Evolutionary conservation across 2,329 filamentous ascomycete genomes (phyloP), one percentile per base, ranked within the genome.

Genomic region (Colletotrichum agaves): DNA sequence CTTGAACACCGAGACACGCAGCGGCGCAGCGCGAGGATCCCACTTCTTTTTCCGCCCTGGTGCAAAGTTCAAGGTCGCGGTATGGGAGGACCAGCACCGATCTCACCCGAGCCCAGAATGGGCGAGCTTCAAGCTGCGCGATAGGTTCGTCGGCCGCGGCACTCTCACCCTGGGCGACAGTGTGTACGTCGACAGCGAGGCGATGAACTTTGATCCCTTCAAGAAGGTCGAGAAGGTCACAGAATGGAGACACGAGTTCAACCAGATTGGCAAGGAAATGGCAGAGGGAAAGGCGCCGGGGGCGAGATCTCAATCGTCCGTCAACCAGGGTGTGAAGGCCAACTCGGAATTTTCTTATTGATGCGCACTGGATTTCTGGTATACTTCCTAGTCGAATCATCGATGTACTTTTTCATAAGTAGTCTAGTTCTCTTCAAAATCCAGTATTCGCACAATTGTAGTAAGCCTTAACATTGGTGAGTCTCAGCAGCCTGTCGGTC

Each of bases 11-110:
- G 69, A 70, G 69, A 74, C 71, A 3, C 71, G 70, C 23, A 73
- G 69, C 27, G 71, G 71, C 19, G 58, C 63, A 2, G 37, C 44
- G 43, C 71, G 69, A 1, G 63, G 70, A 1, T 72, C 70, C 0
- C 56, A 58, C 4, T 79, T 79, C 72, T 79, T 79, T 72, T 79
- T 79, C 71, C 71, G 71, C 0, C 71, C 71, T 0, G 74, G 74
- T 0, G 70, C 70, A 8, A 65, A 66, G 15, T 77, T 79, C 66
- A 58, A 72, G 12, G 73, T 76, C 19, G 73, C 72, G 1, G 71
- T 79, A 2, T 78, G 73, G 72, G 68, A 73, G 37, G 78, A 79
- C 23, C 61, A 64, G 17, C 41, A 69, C 15, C 70, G 68, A 11
- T 58, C 52, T 1, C 37, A 56, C 13, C 69, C 71, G 23, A 74